Evolutionary conservation across 2,329 filamentous ascomycete genomes (phyloP), one percentile per base, ranked within the genome.

Genomic region (Phaeosphaeriaceae sp.): DNA sequence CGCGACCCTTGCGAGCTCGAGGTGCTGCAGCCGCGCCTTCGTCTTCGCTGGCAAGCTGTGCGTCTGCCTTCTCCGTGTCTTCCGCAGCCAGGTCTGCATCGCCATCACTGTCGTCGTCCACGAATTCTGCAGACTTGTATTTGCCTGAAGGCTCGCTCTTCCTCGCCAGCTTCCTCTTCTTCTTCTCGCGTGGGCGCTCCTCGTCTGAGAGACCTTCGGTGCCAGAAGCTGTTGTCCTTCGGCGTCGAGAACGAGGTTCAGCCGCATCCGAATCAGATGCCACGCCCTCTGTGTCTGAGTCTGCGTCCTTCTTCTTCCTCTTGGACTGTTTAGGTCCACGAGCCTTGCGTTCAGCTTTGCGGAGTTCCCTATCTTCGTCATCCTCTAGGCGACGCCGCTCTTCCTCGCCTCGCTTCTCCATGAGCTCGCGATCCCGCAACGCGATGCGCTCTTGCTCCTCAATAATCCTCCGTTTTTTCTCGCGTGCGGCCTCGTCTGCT

Each of bases 121-220:
- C 88, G 62, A 93, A 87, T 78, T 97, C 93, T 1, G 86, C 89
- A 52, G 91, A 94, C 85, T 97, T 97, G 84, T 87, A 97, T 79
- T 97, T 96, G 76, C 77, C 79, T 68, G 73, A 49, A 0, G 70
- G 68, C 55, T 75, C 71, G 66, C 76, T 66, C 71, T 86, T 86
- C 59, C 85, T 79, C 67, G 88, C 86, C 53, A 89, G 70, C 70
- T 85, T 85, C 75, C 86, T 82, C 73, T 85, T 85, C 80, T 89
- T 89, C 79, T 88, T 89, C 79, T 85, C 86, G 54, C 79, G 78
- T 21, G 79, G 88, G 22, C 85, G 85, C 58, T 85, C 82, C 58
- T 86, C 88, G 77, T 90, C 90, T 74, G 81, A 71, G 0, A 73
- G 72, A 35, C 77, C 81, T 26, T 77, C 78, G 7, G 72, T 79